phyloP scores from a whole-genome alignment of 352 stramenopile species.

The Thalassiosira livingstoniorum region DNA sequence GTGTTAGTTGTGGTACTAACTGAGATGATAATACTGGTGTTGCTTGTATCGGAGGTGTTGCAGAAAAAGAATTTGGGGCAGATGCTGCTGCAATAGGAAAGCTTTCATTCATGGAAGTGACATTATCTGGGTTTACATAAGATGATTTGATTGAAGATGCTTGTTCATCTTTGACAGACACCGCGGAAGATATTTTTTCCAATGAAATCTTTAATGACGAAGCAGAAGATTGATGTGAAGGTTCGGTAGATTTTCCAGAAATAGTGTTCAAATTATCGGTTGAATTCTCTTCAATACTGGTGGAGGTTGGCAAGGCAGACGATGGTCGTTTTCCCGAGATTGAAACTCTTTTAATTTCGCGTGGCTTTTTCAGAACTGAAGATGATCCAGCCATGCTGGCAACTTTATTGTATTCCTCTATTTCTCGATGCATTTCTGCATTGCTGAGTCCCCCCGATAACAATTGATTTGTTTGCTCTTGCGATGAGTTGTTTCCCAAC shows the following conservation, averaged over 20 bases:
- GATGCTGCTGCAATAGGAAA: no score
- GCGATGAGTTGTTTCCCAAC: background rate
- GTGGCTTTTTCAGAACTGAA: slow-evolving; percentile 27
- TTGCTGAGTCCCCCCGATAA: background rate
- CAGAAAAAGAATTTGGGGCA: no score
- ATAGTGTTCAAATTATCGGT: background rate
- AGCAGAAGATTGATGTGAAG: no score
- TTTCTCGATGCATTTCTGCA: slow-evolving; percentile 35
- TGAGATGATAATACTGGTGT: background rate
- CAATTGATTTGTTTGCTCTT: background rate
- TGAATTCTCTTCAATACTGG: slow-evolving; percentile 27
- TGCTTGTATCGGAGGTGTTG: background rate
- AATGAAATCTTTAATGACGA: no score
- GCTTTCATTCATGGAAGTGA: no score
- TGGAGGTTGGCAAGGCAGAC: slow-evolving; percentile 66
- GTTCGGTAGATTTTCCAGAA: background rate
- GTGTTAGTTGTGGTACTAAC: background rate
- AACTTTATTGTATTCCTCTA: slow-evolving; percentile 51
- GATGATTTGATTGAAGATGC: no score
- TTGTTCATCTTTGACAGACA: no score
- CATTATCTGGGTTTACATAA: no score
- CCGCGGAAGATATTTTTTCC: no score
- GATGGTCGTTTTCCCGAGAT: slow-evolving; percentile 76
- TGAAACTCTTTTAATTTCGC: slow-evolving; percentile 63
- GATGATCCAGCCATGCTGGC: slow-evolving; percentile 30